Evolutionary conservation across 495 filamentous ascomycete species (phyloP), one percentile per base, ranked within the genome.

Genomic region (Tuber aestivum): DNA sequence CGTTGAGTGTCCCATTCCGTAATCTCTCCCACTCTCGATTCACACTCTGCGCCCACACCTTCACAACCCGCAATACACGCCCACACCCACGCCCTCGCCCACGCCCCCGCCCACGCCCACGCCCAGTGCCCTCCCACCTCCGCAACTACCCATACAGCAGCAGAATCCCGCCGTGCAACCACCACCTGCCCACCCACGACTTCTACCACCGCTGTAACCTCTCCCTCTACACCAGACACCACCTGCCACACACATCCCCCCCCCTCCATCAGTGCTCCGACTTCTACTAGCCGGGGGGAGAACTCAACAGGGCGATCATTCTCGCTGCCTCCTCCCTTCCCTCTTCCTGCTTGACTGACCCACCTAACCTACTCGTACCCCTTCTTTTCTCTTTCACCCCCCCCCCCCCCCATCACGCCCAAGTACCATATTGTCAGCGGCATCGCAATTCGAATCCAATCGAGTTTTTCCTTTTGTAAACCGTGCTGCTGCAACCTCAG

Each of bases 361-460:
- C 37, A 44, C 76, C 77, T 74, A 71, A 71, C 78, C 76, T 79
- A 65, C 72, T 70, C 75, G 74, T 73, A 56, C 78, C 45, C 45
- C 70, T 76, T 45, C 44, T 38, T 73, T 65, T 70, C 72, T 71
- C 77, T 71, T 80, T 74, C 76, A 80, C 72, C 73, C 72, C 7
- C 38, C 2, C 38, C 7, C 73, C 78, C 74, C 77, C 75, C 69
- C 74, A 70, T 74, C 70, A 76, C 78, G 73, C 77, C 71, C 75
- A 38, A 65, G 56, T 72, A 76, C 77, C 76, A 78, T 77, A 69
- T 80, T 74, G 74, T 23, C 70, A 77, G 78, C 76, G 72, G 72
- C 78, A 79, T 79, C 77, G 77, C 76, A 79, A 79, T 79, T 79
- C 78, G 77, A 79, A 76, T 50, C 78, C 70, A 79, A 73, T 79